phyloP scores from a whole-genome alignment of 108 stramenopile genomes.

The Nitzschia sp. region DNA sequence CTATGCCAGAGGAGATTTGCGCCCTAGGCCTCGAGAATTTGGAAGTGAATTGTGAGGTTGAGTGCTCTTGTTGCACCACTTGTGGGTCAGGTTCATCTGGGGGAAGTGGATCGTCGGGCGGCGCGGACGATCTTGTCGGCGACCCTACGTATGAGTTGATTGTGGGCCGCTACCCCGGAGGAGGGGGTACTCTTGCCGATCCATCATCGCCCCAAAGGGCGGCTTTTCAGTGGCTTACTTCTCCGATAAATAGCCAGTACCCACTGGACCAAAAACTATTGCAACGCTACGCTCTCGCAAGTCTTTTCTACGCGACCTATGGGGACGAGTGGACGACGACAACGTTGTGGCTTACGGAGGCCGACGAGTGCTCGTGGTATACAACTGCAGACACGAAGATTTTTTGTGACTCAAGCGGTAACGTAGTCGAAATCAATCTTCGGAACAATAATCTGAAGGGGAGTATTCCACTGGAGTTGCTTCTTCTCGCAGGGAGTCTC shows the following conservation, averaged over 20 bases:
- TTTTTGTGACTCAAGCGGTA: constrained; percentile 25
- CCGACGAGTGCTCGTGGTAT: constrained; percentile 25
- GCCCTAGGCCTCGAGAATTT: constrained; percentile 1
- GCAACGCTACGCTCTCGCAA: constrained; percentile 31
- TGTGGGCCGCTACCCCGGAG: constrained; percentile 2
- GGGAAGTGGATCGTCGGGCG: not conserved
- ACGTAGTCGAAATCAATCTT: constrained; percentile 6
- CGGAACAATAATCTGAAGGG: constrained; percentile 24
- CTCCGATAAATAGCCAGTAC: not conserved
- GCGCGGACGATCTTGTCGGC: not conserved
- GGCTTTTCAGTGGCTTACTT: constrained; percentile 22
- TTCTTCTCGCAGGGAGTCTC: not conserved
- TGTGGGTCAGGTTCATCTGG: constrained; percentile 10
- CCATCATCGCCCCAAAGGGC: constrained; percentile 17
- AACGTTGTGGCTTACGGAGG: constrained; percentile 16
- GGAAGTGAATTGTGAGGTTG: constrained; percentile 11
- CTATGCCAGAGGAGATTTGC: constrained; percentile 16
- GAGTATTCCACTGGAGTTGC: constrained; percentile 17
- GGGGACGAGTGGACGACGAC: constrained; percentile 23
- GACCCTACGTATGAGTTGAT: constrained; percentile 10
- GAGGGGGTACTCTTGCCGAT: not conserved
- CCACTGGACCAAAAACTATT: constrained; percentile 11
- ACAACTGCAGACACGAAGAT: constrained; percentile 5
- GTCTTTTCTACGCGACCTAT: constrained; percentile 26
- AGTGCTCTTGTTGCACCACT: constrained; percentile 13